phyloP scores from a whole-genome alignment of 1,284 basidiomycete genomes.

The Naganishia cerealis region DNA sequence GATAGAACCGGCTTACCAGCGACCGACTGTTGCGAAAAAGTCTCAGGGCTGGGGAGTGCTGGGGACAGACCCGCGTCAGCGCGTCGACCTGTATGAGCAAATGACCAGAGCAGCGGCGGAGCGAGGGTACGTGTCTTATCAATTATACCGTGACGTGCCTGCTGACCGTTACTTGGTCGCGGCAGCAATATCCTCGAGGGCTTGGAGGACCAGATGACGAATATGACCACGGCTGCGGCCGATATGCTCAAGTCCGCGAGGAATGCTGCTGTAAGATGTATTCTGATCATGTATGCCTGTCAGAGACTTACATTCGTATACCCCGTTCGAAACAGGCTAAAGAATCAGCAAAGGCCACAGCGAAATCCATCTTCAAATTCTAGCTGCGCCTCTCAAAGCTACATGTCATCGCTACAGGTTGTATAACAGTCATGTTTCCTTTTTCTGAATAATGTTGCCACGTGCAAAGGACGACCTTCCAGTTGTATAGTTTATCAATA shows the following conservation, averaged over 20 bases:
- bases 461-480: too few species aligned
- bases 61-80: slow-evolving; percentile 38
- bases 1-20: slow-evolving; percentile 34
- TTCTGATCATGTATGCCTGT: not conserved
- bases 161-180: not conserved
- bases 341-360: slow-evolving; percentile 50
- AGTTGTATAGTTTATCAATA: too few species aligned
- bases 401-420: not conserved
- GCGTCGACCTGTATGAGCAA: slow-evolving; percentile 50
- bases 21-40: slow-evolving; percentile 32
- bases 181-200: slow-evolving; percentile 35
- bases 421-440: not conserved
- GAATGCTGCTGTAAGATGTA: slow-evolving; percentile 45
- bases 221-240: slow-evolving; percentile 42
- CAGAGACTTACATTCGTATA: not conserved
- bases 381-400: slow-evolving; percentile 1
- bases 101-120: slow-evolving; percentile 45
- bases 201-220: slow-evolving; percentile 42
- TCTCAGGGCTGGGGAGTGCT: slow-evolving; percentile 38
- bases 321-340: slow-evolving; percentile 39
- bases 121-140: slow-evolving; percentile 41
- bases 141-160: slow-evolving; percentile 29
- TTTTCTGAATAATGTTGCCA: too few species aligned
- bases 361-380: slow-evolving; percentile 43
- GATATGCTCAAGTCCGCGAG: slow-evolving; percentile 47